Evolutionary conservation across 495 filamentous ascomycete genomes (phyloP).

Genomic region (Penicillium arizonense): DNA sequence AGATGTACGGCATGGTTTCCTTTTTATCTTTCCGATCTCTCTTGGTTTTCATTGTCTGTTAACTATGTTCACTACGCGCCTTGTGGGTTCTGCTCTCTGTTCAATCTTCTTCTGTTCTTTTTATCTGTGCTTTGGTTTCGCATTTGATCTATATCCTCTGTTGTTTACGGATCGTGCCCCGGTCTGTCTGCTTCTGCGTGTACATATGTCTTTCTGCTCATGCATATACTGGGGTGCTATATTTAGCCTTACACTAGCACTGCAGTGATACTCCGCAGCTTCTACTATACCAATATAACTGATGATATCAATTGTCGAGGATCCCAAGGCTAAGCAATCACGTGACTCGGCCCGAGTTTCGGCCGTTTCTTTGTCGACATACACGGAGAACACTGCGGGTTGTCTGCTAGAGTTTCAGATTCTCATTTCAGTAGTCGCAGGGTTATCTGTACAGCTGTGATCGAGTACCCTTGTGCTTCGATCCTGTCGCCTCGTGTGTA

Average conservation of each 20-base stretch:
- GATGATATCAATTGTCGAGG: not conserved
- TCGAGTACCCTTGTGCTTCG: not conserved
- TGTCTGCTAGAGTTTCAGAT: not conserved
- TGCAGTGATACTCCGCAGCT: not conserved
- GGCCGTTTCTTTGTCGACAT: constrained; percentile 23
- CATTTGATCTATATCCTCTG: constrained; percentile 9
- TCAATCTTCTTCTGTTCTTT: not conserved
- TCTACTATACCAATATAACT: not conserved
- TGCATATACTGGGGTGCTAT: constrained; percentile 16
- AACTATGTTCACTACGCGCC: not conserved
- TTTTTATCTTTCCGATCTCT: constrained; percentile 13
- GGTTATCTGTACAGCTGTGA: too few relatives aligned
- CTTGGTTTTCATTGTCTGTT: constrained; percentile 7
- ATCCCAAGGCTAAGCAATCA: constrained; percentile 11
- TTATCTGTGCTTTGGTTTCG: not conserved
- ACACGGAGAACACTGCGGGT: not conserved
- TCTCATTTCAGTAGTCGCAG: not conserved
- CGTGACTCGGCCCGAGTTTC: constrained; percentile 25
- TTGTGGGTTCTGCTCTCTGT: constrained; percentile 5
- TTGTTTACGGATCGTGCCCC: constrained; percentile 17
- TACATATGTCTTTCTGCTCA: constrained; percentile 27
- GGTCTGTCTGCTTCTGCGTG: constrained; percentile 17
- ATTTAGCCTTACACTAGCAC: not conserved
- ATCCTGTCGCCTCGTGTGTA: not conserved
- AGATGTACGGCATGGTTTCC: constrained; percentile 30